Conservation (phyloP, 2,329 filamentous ascomycete genomes). For the Stemphylium vesicarium region DNA sequence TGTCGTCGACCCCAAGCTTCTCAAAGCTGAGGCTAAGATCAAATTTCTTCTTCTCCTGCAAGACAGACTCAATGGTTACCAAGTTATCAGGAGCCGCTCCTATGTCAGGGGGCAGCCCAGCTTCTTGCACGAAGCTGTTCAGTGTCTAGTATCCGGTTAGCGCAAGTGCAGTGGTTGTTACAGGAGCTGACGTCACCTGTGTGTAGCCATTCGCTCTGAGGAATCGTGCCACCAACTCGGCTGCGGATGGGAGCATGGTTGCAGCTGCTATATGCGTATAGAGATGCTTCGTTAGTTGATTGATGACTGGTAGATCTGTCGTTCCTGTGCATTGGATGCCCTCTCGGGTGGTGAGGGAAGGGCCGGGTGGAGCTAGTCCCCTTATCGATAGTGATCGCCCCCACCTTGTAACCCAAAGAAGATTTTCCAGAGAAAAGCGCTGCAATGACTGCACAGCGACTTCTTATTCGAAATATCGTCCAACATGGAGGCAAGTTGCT, state of each 20-base stretch:
- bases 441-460: neutral
- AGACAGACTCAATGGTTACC: slow-evolving; percentile 64
- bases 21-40: slow-evolving; percentile 64
- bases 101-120: slow-evolving; percentile 59
- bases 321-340: neutral
- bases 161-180: neutral
- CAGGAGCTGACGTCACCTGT: slow-evolving; percentile 40
- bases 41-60: slow-evolving; percentile 66
- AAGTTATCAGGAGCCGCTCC: slow-evolving; percentile 52
- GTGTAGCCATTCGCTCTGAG: slow-evolving; percentile 50
- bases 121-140: slow-evolving; percentile 63
- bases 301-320: neutral
- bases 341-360: neutral
- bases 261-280: no score
- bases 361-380: slow-evolving; percentile 1
- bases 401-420: slow-evolving; percentile 8
- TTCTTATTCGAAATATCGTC: neutral
- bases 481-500: slow-evolving; percentile 19
- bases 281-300: neutral
- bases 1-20: slow-evolving; percentile 57
- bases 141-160: slow-evolving; percentile 56
- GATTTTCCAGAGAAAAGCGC: slow-evolving; percentile 6
- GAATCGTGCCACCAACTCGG: slow-evolving; percentile 52
- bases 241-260: slow-evolving; percentile 47
- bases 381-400: slow-evolving; percentile 11